Conservation (phyloP, 139 green algal genomes). For the Dunaliella sp. region DNA sequence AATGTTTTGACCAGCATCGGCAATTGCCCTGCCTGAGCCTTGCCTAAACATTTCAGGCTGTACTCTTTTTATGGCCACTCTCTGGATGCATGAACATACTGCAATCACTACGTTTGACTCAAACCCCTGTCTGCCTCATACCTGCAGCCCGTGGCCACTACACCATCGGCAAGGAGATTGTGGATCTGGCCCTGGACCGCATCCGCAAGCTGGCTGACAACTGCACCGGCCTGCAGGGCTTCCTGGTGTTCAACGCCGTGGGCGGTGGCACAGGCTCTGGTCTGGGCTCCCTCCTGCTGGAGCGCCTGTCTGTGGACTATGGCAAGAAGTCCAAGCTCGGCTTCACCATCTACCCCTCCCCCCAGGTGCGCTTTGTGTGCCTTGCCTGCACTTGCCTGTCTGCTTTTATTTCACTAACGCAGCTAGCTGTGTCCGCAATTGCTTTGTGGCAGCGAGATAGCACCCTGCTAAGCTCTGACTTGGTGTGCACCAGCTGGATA, state of each 20-base stretch:
- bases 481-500: too few relatives aligned
- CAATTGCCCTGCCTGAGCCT: too few relatives aligned
- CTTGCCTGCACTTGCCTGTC: neutral
- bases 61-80: too few relatives aligned
- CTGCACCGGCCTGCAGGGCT: slow-evolving; percentile 95
- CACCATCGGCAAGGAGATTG: slow-evolving; percentile 96
- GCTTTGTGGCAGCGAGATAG: neutral
- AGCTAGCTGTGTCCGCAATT: neutral
- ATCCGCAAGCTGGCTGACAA: slow-evolving; percentile 97
- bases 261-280: slow-evolving; percentile 92
- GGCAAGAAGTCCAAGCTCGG: slow-evolving; percentile 99
- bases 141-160: slow-evolving; percentile 75
- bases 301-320: slow-evolving; percentile 97
- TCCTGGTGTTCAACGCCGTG: slow-evolving; percentile 95
- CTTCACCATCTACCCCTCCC: slow-evolving; percentile 94
- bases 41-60: too few relatives aligned
- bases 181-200: slow-evolving; percentile 88
- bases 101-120: too few relatives aligned
- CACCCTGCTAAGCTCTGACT: too few relatives aligned
- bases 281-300: slow-evolving; percentile 92
- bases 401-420: neutral
- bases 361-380: slow-evolving; percentile 44
- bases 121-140: neutral
- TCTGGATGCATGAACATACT: too few relatives aligned
- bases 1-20: too few relatives aligned